phyloP scores from a whole-genome alignment of 2,329 filamentous ascomycete species.

The Trichoderma brevicompactum region DNA sequence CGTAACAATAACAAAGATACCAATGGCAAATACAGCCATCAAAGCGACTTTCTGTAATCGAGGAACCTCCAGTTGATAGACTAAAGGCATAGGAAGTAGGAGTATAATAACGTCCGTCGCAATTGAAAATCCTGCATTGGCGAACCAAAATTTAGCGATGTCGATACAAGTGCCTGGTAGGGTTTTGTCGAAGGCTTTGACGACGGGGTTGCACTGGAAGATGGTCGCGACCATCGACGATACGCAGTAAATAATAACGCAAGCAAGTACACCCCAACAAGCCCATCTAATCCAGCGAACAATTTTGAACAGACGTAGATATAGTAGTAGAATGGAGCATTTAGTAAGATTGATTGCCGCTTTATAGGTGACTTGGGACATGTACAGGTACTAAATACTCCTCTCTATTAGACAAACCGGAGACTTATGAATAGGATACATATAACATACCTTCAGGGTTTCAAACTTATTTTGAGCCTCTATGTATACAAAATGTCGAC shows the following conservation, averaged over 20 bases:
- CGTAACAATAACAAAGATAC: background rate
- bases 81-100: constrained; percentile 7
- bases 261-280: background rate
- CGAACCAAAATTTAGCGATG: constrained; percentile 12
- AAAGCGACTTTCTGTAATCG: background rate
- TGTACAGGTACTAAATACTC: background rate
- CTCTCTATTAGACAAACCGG: background rate
- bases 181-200: constrained; percentile 1
- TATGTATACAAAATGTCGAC: background rate
- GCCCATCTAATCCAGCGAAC: constrained; percentile 13
- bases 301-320: background rate
- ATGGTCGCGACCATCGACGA: constrained; percentile 6
- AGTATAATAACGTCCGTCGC: constrained; percentile 8
- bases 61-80: constrained; percentile 8
- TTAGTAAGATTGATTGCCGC: constrained; percentile 8
- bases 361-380: constrained; percentile 15
- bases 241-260: constrained; percentile 3
- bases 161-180: background rate
- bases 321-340: constrained; percentile 9
- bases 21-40: constrained; percentile 12
- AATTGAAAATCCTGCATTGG: constrained; percentile 10
- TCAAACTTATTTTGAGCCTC: background rate
- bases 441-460: background rate
- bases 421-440: background rate
- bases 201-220: constrained; percentile 1